Percentiles rank a stretch among this genome's conserved stretches.
phyloP scores from a whole-genome alignment of 352 stramenopile genomes.

The Globisporangium spinosum region DNA sequence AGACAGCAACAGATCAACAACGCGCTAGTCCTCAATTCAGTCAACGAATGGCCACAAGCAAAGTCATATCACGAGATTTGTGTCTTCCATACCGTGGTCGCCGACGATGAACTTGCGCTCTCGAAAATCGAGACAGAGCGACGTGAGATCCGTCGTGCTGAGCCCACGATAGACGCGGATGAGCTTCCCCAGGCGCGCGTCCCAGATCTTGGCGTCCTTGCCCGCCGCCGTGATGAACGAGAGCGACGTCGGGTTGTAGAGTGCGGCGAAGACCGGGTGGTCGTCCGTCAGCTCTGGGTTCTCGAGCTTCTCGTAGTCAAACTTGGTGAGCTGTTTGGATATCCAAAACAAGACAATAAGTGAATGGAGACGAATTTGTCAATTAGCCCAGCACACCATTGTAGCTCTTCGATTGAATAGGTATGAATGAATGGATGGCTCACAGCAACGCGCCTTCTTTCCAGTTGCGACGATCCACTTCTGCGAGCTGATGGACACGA shows the following conservation, averaged over 20 bases:
- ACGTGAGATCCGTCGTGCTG: conserved; percentile 68
- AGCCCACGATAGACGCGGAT: conserved; percentile 73
- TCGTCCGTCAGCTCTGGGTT: conserved; percentile 87
- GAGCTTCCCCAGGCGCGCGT: conserved; percentile 77
- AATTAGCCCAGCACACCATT: neutral
- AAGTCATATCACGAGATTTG: neutral
- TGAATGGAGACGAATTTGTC: neutral
- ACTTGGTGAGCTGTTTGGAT: conserved; percentile 50
- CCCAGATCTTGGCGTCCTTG: conserved; percentile 87
- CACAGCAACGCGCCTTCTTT: conserved; percentile 42
- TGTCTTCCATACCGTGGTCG: conserved; percentile 47
- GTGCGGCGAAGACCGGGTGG: conserved; percentile 64
- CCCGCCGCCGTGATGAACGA: conserved; percentile 81
- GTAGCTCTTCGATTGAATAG: neutral
- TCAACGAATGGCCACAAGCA: neutral
- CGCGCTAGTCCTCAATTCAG: neutral
- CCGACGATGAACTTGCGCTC: conserved; percentile 87
- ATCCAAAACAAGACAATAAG: neutral
- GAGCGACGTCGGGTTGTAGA: conserved; percentile 87
- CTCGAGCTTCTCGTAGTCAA: conserved; percentile 87
- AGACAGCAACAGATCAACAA: neutral
- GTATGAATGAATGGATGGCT: neutral
- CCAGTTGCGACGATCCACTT: conserved; percentile 77
- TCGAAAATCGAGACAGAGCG: conserved; percentile 74
- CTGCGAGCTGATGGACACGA: conserved; percentile 60